phyloP scores from a whole-genome alignment of 106 monocot species.

The Triglochin maritima region DNA sequence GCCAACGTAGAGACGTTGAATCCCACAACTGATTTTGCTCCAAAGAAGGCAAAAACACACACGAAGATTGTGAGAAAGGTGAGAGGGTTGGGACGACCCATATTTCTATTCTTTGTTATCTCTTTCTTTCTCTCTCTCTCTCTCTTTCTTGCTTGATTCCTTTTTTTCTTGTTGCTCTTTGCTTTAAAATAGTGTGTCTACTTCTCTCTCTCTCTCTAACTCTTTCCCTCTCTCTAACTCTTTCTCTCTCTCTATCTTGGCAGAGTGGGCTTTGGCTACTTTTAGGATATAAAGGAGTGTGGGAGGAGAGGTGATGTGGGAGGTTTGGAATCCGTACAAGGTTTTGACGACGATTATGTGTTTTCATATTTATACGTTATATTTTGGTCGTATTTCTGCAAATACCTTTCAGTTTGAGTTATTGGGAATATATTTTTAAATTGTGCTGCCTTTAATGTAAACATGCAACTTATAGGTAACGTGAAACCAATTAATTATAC shows the following conservation, averaged over 20 bases:
- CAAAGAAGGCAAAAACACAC: conserved; percentile 28
- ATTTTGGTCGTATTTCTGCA: too few species aligned
- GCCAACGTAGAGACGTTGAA: conserved; percentile 29
- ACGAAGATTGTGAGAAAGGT: background rate
- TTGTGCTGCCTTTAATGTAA: too few species aligned
- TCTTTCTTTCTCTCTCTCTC: background rate
- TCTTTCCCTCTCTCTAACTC: conserved; percentile 8
- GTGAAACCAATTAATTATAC: too few species aligned
- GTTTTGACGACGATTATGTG: background rate
- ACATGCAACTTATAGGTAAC: too few species aligned
- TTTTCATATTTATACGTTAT: too few species aligned
- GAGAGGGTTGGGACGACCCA: background rate
- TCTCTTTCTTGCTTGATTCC: background rate
- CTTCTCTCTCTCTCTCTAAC: background rate
- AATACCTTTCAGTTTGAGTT: too few species aligned
- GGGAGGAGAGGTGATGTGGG: background rate
- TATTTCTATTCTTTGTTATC: background rate
- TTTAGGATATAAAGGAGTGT: background rate
- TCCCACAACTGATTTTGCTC: conserved; percentile 41
- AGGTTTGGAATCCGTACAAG: background rate
- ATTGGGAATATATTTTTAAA: too few species aligned
- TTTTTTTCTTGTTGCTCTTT: background rate
- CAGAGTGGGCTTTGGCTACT: background rate
- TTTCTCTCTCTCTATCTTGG: conserved; percentile 4
- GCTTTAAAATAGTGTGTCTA: background rate